phyloP scores from a whole-genome alignment of 2,329 filamentous ascomycete species.

The Phialophora expanda region DNA sequence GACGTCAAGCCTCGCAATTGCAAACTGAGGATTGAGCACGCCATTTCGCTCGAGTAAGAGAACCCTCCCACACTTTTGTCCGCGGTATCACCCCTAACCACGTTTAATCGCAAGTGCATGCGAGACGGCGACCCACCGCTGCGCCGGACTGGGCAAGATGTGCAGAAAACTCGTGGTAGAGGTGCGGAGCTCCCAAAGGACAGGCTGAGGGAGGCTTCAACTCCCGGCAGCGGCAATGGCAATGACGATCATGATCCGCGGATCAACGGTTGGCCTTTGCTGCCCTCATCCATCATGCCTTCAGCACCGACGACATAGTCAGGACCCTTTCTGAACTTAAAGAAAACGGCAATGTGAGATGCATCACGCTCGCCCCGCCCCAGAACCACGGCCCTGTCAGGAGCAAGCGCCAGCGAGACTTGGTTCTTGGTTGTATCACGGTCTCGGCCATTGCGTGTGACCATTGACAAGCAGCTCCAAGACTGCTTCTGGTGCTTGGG shows the following conservation, averaged over 20 bases:
- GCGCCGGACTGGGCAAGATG: neutral
- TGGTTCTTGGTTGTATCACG: neutral
- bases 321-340: neutral
- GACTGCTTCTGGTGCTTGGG: slow-evolving; percentile 4
- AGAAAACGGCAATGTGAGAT: neutral
- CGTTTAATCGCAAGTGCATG: neutral
- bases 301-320: slow-evolving; percentile 3
- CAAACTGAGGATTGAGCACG: slow-evolving; percentile 9
- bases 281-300: neutral
- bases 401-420: neutral
- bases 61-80: neutral
- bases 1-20: slow-evolving; percentile 11
- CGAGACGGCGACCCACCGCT: neutral
- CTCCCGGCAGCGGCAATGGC: neutral
- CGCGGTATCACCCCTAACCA: neutral
- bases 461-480: slow-evolving; percentile 2
- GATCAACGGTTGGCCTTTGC: neutral
- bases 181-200: neutral
- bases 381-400: neutral
- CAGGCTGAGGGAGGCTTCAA: neutral
- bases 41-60: slow-evolving; percentile 26
- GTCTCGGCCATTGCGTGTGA: neutral
- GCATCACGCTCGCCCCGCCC: neutral
- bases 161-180: neutral
- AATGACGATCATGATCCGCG: neutral